Evolutionary conservation across 441 rosid genomes (phyloP), one percentile per base, ranked within the genome.

Genomic region (Gossypium laxum): DNA sequence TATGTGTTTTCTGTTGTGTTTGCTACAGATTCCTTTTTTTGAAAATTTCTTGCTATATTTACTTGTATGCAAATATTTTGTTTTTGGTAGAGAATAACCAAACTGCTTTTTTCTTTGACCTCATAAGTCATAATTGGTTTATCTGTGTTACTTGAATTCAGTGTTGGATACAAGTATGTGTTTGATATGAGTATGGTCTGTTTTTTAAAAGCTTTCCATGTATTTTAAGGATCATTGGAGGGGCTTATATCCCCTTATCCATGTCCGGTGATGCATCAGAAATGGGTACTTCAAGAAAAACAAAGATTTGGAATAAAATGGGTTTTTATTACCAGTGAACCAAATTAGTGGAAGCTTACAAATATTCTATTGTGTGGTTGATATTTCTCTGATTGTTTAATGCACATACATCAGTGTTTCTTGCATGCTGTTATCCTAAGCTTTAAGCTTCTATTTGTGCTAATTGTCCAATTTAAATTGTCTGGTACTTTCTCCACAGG

Each of bases 401-500:
- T 38, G 15, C 24, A 34, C 5, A 41, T 1, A 2, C 30, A 41
- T 41, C 17, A 10, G 7, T 18, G 15, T 38, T 38, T 41, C 12
- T 65, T 47, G 38, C 34, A 22, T 22, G 55, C 34, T 45, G 45
- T 8, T 21, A 2, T 66, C 6, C 41, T 45, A 47, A 2, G 55
- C 38, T 22, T 45, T 10, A 65, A 22, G 69, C 7, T 47, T 66
- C 59, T 28, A 15, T 45, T 50, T 67, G 14, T 7, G 10, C 41
- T 26, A 18, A 14, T 10, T 57, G 2, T 26, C 22, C 10, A 26
- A 50, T 28, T 50, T 50, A 3, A 50, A 69, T 18, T 14, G 19
- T 7, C 28, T 70, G 66, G 15, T 18, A 7, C 66, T 18, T 38
- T 72, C 57, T 75, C 50, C 62, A 15, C 81, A 94, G 99, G 99